Percentiles rank a stretch among this genome's conserved stretches.
Conservation (phyloP, 1,284 basidiomycete genomes). For the Naganishia cerealis region DNA sequence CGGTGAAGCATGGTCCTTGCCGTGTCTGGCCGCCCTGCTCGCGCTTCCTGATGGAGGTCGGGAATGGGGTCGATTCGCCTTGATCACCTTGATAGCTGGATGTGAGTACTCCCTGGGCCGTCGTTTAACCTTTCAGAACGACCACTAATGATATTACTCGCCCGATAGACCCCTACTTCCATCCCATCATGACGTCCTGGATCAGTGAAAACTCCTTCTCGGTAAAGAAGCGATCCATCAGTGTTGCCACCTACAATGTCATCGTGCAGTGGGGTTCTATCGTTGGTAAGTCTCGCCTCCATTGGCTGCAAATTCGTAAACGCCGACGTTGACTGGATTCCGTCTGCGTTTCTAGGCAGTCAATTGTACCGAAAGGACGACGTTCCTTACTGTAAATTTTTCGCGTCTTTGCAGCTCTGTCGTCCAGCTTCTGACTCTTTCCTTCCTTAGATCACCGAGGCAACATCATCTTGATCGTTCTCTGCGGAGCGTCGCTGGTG, state of each 20-base stretch:
- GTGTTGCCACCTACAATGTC: constrained; percentile 33
- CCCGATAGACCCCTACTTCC: constrained; percentile 32
- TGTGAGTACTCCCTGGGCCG: constrained; percentile 17
- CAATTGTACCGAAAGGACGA: constrained; percentile 35
- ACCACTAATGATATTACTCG: neutral
- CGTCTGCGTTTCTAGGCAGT: constrained; percentile 8
- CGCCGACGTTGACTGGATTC: neutral
- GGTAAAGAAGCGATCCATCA: constrained; percentile 34
- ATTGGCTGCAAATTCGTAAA: neutral
- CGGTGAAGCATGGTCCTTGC: constrained; percentile 34
- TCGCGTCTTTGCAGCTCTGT: neutral
- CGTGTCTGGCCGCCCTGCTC: constrained; percentile 30
- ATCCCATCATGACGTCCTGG: constrained; percentile 34
- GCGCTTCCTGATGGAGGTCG: constrained; percentile 31
- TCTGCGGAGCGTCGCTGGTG: constrained; percentile 38
- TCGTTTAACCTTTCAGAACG: too few species aligned
- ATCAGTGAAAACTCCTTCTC: constrained; percentile 35
- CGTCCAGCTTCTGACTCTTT: constrained; percentile 28
- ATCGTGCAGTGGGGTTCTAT: constrained; percentile 34
- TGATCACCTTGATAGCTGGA: constrained; percentile 34
- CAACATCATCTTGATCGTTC: constrained; percentile 42
- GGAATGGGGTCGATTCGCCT: constrained; percentile 31
- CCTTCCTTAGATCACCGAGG: constrained; percentile 45
- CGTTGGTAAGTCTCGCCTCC: constrained; percentile 12
- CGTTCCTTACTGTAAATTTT: constrained; percentile 11